A percentile compares a stretch with the other conserved stretches of the same genome.
Conservation (phyloP, 345 rosid genomes). For the Syzygium jambos region DNA sequence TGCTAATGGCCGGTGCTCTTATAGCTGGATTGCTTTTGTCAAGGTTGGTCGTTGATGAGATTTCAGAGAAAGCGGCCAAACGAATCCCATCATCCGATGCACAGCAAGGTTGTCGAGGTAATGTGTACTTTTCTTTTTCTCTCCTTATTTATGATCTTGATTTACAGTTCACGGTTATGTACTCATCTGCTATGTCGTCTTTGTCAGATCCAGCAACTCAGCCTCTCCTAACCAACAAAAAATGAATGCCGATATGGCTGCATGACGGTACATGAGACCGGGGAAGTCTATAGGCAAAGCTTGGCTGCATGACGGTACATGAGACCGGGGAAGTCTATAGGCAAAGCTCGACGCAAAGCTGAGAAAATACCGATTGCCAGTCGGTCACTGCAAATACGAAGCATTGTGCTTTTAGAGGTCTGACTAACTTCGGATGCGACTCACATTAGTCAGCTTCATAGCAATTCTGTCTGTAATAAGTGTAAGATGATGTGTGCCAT, state of each 20-base stretch:
- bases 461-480: not conserved
- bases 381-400: not conserved
- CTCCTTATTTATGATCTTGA: not conserved
- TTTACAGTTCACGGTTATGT: not conserved
- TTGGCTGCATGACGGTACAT: not conserved
- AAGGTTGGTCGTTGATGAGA: slow-evolving; percentile 44
- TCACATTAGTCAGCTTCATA: not conserved
- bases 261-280: not conserved
- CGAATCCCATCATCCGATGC: not conserved
- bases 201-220: slow-evolving; percentile 4
- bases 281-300: not conserved
- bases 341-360: not conserved
- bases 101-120: slow-evolving; percentile 42
- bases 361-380: not conserved
- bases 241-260: not conserved
- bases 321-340: not conserved
- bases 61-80: slow-evolving; percentile 21
- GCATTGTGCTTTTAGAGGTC: not conserved
- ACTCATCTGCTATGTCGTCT: not conserved
- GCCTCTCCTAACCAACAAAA: slow-evolving; percentile 3
- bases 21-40: slow-evolving; percentile 76
- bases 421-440: not conserved
- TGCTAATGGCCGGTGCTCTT: slow-evolving; percentile 67
- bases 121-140: not conserved
- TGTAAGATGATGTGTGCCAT: not conserved